Percentiles rank a stretch among this genome's conserved stretches.
Conservation (phyloP, 805 yeast species). For the Wickerhamiella dianesei region DNA sequence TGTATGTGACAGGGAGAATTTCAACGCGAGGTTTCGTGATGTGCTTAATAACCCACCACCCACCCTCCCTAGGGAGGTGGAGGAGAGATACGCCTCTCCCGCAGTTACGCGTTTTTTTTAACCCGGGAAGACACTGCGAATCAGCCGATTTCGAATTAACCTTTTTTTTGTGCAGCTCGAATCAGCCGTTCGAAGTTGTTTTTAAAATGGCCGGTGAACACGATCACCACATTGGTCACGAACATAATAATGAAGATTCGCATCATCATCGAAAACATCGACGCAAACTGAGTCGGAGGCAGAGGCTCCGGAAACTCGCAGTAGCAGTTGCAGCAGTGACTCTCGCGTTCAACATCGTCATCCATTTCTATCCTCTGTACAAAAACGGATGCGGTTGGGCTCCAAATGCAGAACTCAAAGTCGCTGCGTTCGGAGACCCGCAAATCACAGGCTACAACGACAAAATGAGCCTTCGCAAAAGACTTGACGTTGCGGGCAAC, state of each 20-base stretch:
- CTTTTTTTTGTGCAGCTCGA: too few relatives aligned
- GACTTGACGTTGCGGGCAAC: slow-evolving; percentile 79
- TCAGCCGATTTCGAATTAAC: background rate
- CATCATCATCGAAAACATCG: background rate
- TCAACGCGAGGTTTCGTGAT: background rate
- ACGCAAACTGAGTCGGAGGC: background rate
- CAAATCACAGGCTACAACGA: slow-evolving; percentile 63
- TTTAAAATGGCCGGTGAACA: too few relatives aligned
- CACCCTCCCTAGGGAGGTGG: too few relatives aligned
- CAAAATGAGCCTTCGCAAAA: slow-evolving; percentile 40
- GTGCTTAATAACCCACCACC: background rate
- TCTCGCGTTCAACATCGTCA: slow-evolving; percentile 40
- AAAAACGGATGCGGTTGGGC: slow-evolving; percentile 19
- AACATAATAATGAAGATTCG: background rate
- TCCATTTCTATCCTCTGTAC: slow-evolving; percentile 44
- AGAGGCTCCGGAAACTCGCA: background rate
- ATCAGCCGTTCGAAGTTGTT: too few relatives aligned
- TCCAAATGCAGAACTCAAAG: slow-evolving; percentile 34
- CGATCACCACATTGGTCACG: background rate
- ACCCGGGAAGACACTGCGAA: background rate
- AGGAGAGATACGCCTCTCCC: too few relatives aligned
- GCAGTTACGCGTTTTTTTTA: background rate
- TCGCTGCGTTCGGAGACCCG: slow-evolving; percentile 89
- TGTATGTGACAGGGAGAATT: background rate
- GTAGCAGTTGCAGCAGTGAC: slow-evolving; percentile 12